Conservation (phyloP, 1,284 basidiomycete genomes). For the Waitea zeae region DNA sequence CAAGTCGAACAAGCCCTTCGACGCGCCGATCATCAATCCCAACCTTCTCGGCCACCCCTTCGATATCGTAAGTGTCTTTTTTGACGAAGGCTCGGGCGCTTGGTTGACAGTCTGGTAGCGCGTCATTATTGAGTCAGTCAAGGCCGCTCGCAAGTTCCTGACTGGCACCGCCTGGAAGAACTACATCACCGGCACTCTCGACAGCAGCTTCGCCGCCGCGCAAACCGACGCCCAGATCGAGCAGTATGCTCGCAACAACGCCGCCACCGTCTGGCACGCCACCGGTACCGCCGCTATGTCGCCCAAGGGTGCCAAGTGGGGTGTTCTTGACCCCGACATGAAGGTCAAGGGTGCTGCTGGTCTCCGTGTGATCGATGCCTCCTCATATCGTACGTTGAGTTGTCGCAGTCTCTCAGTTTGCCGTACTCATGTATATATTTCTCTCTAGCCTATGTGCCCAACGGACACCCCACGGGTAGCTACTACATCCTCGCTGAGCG, state of each 20-base stretch:
- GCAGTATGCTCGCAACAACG: conserved; percentile 6
- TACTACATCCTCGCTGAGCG: no score
- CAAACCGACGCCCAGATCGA: conserved; percentile 8
- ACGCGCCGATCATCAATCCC: conserved; percentile 11
- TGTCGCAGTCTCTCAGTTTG: no score
- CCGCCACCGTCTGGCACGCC: conserved; percentile 8
- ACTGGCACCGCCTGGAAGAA: conserved; percentile 8
- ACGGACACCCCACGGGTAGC: no score
- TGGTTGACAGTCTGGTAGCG: no score
- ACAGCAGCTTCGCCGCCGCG: no score
- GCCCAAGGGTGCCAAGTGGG: conserved; percentile 3
- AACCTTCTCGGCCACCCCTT: conserved; percentile 9
- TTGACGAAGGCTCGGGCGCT: no score
- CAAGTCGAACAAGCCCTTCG: conserved; percentile 10
- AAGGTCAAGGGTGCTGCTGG: conserved; percentile 11
- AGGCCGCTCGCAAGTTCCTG: conserved; percentile 6
- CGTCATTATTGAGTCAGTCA: conserved; percentile 6
- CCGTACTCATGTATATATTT: no score
- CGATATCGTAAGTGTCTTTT: no score
- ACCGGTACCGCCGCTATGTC: conserved; percentile 12
- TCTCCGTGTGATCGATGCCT: conserved; percentile 13
- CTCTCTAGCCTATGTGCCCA: no score
- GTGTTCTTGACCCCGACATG: conserved; percentile 13
- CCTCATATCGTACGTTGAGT: no score
- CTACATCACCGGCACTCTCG: conserved; percentile 8